A percentile compares a stretch with the other conserved stretches of the same genome.
These are phyloP conservation scores for Ceratocystis alfenasii DNA, from an alignment of 2,329 filamentous ascomycete genomes.

Conservation along the genomic window DNA sequence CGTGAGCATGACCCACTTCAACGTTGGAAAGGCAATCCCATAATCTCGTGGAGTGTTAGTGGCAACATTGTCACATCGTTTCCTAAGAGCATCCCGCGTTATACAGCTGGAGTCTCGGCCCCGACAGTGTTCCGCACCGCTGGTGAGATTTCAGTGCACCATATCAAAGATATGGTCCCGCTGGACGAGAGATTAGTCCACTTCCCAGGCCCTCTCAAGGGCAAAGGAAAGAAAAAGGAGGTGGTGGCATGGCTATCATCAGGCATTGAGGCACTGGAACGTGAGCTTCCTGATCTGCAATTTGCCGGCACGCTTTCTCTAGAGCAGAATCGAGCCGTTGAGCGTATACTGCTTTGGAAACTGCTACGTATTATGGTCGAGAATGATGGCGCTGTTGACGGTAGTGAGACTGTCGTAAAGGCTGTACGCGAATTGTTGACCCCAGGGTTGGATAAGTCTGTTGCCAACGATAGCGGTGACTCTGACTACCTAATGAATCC, in stretches of 20 bases:
- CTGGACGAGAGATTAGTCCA: slow-evolving; percentile 60
- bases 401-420: slow-evolving; percentile 56
- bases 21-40: slow-evolving; percentile 79
- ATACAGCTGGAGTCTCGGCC: slow-evolving; percentile 57
- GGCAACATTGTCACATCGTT: slow-evolving; percentile 75
- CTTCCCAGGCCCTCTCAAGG: slow-evolving; percentile 81
- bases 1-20: slow-evolving; percentile 65
- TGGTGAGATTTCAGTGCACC: slow-evolving; percentile 69
- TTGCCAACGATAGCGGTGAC: not conserved
- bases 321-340: slow-evolving; percentile 59
- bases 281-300: slow-evolving; percentile 38
- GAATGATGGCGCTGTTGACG: slow-evolving; percentile 71
- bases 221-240: slow-evolving; percentile 94
- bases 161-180: slow-evolving; percentile 60
- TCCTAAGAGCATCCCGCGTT: slow-evolving; percentile 77
- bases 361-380: slow-evolving; percentile 72
- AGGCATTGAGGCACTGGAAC: slow-evolving; percentile 64
- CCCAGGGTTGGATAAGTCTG: slow-evolving; percentile 33
- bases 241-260: slow-evolving; percentile 64
- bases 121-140: slow-evolving; percentile 73
- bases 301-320: slow-evolving; percentile 42
- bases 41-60: slow-evolving; percentile 80
- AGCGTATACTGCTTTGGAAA: slow-evolving; percentile 79
- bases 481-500: slow-evolving; percentile 13
- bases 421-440: slow-evolving; percentile 64